These are phyloP conservation scores for Wallacemonas sp. DNA, from an alignment of 208 protist genomes.

Conservation along the genomic window DNA sequence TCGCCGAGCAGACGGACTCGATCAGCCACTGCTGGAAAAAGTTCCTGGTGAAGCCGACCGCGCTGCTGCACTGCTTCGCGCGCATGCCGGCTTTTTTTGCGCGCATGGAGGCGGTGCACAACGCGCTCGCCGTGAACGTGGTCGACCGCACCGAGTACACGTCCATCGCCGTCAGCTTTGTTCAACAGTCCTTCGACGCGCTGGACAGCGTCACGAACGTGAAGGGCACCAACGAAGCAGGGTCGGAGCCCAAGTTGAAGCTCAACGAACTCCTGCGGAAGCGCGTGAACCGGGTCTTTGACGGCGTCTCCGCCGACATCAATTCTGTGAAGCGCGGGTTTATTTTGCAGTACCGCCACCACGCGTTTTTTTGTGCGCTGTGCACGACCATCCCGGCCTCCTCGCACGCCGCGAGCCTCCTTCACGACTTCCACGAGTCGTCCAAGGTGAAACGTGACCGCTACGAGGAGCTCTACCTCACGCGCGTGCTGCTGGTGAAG, in stretches of 20 bases:
- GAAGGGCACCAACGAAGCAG: slow-evolving; percentile 31
- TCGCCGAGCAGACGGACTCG: slow-evolving; percentile 87
- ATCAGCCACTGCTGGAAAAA: slow-evolving; percentile 65
- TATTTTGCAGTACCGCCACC: slow-evolving; percentile 88
- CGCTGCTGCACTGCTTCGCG: slow-evolving; percentile 83
- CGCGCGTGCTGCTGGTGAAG: slow-evolving; percentile 69
- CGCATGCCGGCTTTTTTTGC: slow-evolving; percentile 77
- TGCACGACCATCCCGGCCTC: slow-evolving; percentile 59
- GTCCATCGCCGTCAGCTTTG: slow-evolving; percentile 66
- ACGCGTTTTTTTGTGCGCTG: slow-evolving; percentile 89
- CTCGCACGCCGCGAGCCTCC: slow-evolving; percentile 57
- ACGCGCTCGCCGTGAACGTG: slow-evolving; percentile 53
- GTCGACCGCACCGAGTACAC: slow-evolving; percentile 76
- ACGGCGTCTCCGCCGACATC: slow-evolving; percentile 46
- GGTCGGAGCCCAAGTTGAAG: slow-evolving; percentile 51
- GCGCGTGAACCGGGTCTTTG: slow-evolving; percentile 49
- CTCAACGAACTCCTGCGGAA: slow-evolving; percentile 39
- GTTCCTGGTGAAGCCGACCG: slow-evolving; percentile 67
- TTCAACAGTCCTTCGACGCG: slow-evolving; percentile 83
- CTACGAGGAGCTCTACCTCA: slow-evolving; percentile 89
- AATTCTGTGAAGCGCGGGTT: slow-evolving; percentile 71
- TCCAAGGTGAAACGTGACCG: slow-evolving; percentile 72
- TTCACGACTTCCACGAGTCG: slow-evolving; percentile 68
- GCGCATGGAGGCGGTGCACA: slow-evolving; percentile 75
- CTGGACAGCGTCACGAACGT: slow-evolving; percentile 77